Conservation (phyloP, 495 filamentous ascomycete genomes). For the Trichoderma reesei region DNA sequence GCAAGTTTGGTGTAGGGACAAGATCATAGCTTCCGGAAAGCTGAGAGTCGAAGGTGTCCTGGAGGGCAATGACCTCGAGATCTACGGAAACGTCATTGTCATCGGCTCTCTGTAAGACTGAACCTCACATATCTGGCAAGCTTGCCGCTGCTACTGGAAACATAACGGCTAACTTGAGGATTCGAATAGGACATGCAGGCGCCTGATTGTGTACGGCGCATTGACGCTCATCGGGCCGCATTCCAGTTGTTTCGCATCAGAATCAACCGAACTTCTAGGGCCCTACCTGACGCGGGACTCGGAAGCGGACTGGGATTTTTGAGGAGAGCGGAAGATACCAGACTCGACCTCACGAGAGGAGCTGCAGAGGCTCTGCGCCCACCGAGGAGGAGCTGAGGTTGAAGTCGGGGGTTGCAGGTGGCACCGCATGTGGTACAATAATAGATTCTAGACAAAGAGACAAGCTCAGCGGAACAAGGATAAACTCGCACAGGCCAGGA, state of each 20-base stretch:
- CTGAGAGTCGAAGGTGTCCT: constrained; percentile 27
- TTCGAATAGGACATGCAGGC: constrained; percentile 24
- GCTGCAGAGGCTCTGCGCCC: not conserved
- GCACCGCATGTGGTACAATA: too few species aligned
- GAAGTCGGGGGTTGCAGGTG: not conserved
- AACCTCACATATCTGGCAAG: not conserved
- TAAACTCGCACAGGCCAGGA: not conserved
- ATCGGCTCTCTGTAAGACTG: constrained; percentile 28
- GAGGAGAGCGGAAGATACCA: not conserved
- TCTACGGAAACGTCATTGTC: constrained; percentile 28
- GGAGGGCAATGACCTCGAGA: constrained; percentile 27
- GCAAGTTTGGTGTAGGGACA: constrained; percentile 18
- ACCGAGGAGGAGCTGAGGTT: not conserved
- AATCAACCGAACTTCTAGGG: constrained; percentile 26
- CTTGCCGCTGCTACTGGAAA: not conserved
- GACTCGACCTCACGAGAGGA: not conserved
- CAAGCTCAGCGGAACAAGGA: not conserved
- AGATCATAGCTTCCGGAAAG: constrained; percentile 34
- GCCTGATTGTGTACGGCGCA: constrained; percentile 26
- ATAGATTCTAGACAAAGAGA: not conserved
- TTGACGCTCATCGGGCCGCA: constrained; percentile 31
- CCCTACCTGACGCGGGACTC: constrained; percentile 26
- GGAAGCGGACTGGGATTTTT: constrained; percentile 17
- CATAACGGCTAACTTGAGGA: constrained; percentile 1
- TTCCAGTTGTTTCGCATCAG: constrained; percentile 27